Evolutionary conservation across 2,329 filamentous ascomycete species (phyloP), one percentile per base, ranked within the genome.

Genomic region (Fusarium sp.): DNA sequence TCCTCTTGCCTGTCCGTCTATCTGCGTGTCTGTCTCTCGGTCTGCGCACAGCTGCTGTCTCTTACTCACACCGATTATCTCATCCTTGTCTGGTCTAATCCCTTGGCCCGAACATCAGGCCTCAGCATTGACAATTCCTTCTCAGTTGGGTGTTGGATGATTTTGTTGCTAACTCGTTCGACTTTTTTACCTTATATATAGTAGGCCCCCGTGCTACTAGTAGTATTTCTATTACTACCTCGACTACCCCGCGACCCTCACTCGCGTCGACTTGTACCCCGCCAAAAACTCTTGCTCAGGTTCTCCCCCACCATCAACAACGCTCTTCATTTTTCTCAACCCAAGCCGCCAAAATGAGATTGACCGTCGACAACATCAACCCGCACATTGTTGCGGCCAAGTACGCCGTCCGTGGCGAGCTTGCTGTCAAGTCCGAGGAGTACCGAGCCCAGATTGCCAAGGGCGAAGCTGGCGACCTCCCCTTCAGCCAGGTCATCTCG

Each of bases 321-420:
- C 61, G 58, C 65, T 31, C 46, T 63, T 66, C 48, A 78, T 80
- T 80, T 67, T 78, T 81, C 71, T 78, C 75, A 53, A 75, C 68
- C 18, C 65, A 71, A 36, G 36, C 70, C 60, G 70, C 78, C 59
- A 73, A 70, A 54, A 81, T 77, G 70, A 81, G 84, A 69, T 86
- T 99, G 74, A 92, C 87, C 76, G 86, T 93, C 77, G 87, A 94
- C 82, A 97, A 96, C 85, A 97, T 99, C 87, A 99, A 98, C 85
- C 93, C 90, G 52, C 89, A 96, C 80, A 89, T 98, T 72, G 90
- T 91, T 79, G 89, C 90, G 67, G 96, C 96, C 78, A 91, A 97
- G 84, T 99, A 99, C 85, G 96, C 96, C 73, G 96, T 99, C 60
- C 94, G 96, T 75, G 96, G 96, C 78, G 96, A 98, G 83, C 89